A percentile compares a stretch with the other conserved stretches of the same genome.
These are phyloP conservation scores for Colletotrichum cereale DNA, from an alignment of 2,329 filamentous ascomycete species.

Conservation along the genomic window DNA sequence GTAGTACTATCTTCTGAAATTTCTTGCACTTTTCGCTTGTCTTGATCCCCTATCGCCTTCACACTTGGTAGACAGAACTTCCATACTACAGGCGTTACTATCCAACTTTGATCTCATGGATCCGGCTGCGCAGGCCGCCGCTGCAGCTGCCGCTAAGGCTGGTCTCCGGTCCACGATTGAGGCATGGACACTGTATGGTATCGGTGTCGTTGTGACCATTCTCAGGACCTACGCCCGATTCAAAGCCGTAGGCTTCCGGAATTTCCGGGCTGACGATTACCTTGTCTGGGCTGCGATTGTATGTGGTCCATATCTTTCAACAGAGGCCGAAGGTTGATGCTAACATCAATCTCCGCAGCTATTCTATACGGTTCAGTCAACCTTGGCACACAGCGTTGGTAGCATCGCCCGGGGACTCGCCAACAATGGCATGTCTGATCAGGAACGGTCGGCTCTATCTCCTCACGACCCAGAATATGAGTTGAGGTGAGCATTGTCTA, in stretches of 20 bases:
- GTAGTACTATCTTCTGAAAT: not conserved
- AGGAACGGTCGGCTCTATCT: constrained; percentile 59
- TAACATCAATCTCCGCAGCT: constrained; percentile 51
- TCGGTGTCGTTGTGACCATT: constrained; percentile 45
- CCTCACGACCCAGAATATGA: constrained; percentile 59
- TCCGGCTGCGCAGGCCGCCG: constrained; percentile 43
- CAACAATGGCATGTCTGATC: constrained; percentile 68
- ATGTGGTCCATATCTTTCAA: not conserved
- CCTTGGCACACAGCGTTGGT: constrained; percentile 63
- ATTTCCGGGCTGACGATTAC: constrained; percentile 48
- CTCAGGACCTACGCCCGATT: constrained; percentile 49
- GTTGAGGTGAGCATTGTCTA: constrained; percentile 45
- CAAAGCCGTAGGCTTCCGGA: constrained; percentile 43
- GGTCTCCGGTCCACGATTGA: constrained; percentile 41
- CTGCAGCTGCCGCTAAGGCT: constrained; percentile 43
- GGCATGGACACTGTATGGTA: constrained; percentile 46
- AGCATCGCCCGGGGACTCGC: constrained; percentile 63
- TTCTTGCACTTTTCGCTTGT: not conserved
- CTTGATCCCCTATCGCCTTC: not conserved
- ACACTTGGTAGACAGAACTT: not conserved
- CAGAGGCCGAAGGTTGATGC: no score
- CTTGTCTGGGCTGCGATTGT: constrained; percentile 45
- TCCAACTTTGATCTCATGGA: constrained; percentile 1
- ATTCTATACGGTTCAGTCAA: constrained; percentile 63
- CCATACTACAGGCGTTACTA: not conserved